Conservation (phyloP, 257 asterid genomes). For the Scutellaria baicalensis region DNA sequence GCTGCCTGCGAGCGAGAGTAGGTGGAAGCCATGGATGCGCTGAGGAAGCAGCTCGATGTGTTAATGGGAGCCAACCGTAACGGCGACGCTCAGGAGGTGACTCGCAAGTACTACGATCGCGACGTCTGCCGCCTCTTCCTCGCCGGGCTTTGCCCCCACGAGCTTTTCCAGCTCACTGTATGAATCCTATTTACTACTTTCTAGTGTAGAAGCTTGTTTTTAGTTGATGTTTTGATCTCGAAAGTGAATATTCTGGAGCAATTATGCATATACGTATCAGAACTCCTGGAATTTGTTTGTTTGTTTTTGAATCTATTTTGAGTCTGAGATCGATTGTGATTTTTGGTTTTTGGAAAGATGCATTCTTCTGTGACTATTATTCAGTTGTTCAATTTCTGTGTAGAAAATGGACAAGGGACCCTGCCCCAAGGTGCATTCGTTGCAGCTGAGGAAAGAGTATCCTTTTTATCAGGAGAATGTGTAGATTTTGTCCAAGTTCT, state of each 20-base stretch:
- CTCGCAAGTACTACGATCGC: slow-evolving; percentile 84
- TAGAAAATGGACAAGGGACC: slow-evolving; percentile 98
- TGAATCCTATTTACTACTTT: slow-evolving; percentile 8
- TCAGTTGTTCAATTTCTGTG: neutral
- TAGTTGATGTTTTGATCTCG: neutral
- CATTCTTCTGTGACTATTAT: neutral
- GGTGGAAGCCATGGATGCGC: slow-evolving; percentile 56
- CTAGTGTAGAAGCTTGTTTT: neutral
- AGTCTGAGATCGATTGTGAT: neutral
- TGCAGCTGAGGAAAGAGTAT: slow-evolving; percentile 96
- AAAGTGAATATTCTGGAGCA: neutral
- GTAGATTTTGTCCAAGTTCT: neutral
- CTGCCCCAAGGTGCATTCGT: slow-evolving; percentile 86
- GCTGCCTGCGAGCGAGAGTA: neutral
- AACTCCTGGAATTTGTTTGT: neutral
- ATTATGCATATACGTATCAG: neutral
- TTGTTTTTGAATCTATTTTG: neutral
- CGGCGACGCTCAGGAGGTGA: slow-evolving; percentile 77
- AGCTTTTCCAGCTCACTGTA: slow-evolving; percentile 87
- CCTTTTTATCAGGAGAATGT: slow-evolving; percentile 26
- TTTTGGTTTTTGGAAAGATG: neutral
- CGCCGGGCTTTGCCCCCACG: slow-evolving; percentile 92
- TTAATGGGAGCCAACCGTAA: slow-evolving; percentile 90
- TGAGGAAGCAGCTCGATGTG: slow-evolving; percentile 88
- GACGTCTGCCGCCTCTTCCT: slow-evolving; percentile 93